These are phyloP conservation scores for Baorangia bicolor DNA, from an alignment of 768 basidiomycete genomes.

Conservation along the genomic window DNA sequence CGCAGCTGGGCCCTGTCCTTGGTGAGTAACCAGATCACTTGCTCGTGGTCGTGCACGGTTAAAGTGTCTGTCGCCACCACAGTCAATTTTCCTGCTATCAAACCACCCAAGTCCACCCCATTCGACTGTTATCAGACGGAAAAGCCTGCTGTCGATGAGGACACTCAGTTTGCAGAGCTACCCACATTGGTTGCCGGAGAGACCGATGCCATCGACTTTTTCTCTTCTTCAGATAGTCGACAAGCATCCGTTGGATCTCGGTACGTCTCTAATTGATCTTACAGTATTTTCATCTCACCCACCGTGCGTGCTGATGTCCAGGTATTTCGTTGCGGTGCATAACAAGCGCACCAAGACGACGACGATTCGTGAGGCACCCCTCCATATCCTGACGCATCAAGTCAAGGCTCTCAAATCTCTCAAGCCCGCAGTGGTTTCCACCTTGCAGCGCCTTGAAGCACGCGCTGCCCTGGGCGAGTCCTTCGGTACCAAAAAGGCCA, in stretches of 20 bases:
- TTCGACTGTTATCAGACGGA: conserved; percentile 61
- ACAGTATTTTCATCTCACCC: conserved; percentile 1
- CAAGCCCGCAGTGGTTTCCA: conserved; percentile 47
- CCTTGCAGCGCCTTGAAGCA: conserved; percentile 54
- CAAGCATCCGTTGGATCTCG: conserved; percentile 60
- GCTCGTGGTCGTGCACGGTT: conserved; percentile 28
- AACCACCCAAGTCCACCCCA: conserved; percentile 53
- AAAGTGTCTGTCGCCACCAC: conserved; percentile 16
- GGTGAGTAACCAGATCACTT: conserved; percentile 37
- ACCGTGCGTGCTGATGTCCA: conserved; percentile 22
- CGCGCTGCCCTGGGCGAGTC: conserved; percentile 83
- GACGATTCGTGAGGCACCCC: conserved; percentile 62
- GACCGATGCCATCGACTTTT: conserved; percentile 81
- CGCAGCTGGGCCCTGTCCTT: conserved; percentile 49
- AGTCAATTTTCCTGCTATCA: conserved; percentile 67
- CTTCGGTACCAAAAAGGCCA: conserved; percentile 95
- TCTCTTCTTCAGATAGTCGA: conserved; percentile 56
- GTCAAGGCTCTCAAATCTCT: conserved; percentile 84
- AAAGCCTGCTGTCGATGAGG: conserved; percentile 23
- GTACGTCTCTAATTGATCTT: conserved; percentile 41
- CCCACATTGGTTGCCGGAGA: conserved; percentile 68
- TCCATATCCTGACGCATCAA: conserved; percentile 68
- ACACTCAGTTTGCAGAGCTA: conserved; percentile 32
- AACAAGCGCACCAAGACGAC: conserved; percentile 75
- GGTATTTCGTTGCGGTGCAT: conserved; percentile 83